Evolutionary conservation across 768 basidiomycete genomes (phyloP).

Genomic region (Trametes cubensis): DNA sequence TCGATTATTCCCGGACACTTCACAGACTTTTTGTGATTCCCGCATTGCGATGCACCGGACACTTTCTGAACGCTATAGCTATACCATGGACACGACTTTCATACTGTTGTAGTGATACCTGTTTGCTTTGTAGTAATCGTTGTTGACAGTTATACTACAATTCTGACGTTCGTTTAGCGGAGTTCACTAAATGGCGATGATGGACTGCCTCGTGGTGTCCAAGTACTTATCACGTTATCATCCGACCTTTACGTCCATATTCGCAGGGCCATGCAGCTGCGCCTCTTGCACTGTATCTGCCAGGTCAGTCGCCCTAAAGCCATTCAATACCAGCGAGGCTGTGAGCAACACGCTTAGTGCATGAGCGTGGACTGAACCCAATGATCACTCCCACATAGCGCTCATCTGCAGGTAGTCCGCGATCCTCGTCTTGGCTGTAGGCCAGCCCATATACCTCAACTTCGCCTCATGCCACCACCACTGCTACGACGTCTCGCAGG

Average conservation of each 20-base stretch:
- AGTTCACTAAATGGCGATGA: too few species aligned
- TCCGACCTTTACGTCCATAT: too few species aligned
- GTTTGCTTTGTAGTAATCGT: too few species aligned
- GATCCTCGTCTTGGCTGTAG: neutral
- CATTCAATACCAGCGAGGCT: neutral
- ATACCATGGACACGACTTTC: neutral
- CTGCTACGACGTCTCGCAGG: conserved; percentile 6
- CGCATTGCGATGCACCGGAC: neutral
- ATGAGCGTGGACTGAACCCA: neutral
- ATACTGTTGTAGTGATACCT: too few species aligned
- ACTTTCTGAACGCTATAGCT: neutral
- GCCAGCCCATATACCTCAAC: neutral
- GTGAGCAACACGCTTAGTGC: neutral
- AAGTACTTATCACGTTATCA: too few species aligned
- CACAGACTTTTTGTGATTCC: neutral
- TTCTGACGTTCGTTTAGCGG: too few species aligned
- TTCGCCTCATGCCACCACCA: conserved; percentile 8
- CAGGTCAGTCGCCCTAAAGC: too few species aligned
- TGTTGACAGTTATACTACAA: too few species aligned
- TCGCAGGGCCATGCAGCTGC: too few species aligned
- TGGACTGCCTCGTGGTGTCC: too few species aligned
- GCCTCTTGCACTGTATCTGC: too few species aligned
- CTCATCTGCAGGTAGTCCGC: neutral
- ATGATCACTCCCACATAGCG: neutral
- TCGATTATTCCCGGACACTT: neutral